phyloP scores from a whole-genome alignment of 2,329 filamentous ascomycete genomes.

The Dothistroma septosporum region DNA sequence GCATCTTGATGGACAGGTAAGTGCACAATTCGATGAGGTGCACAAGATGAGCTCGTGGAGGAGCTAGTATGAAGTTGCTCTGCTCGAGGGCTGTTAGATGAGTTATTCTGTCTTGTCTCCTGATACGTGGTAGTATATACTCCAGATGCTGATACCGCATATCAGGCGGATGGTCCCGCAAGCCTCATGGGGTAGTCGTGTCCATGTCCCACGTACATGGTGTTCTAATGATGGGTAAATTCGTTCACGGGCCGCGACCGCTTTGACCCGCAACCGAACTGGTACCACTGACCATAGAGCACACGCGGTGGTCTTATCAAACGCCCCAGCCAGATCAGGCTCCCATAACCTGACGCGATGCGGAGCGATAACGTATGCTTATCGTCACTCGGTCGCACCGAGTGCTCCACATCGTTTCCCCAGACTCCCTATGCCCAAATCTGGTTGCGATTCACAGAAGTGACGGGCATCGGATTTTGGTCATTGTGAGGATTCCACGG shows the following conservation, averaged over 20 bases:
- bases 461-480: background rate
- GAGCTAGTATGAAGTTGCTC: background rate
- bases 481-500: background rate
- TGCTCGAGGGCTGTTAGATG: background rate
- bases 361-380: background rate
- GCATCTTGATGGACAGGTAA: background rate
- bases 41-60: background rate
- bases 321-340: background rate
- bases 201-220: background rate
- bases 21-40: background rate
- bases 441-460: conserved; percentile 6
- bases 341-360: background rate
- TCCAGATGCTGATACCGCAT: background rate
- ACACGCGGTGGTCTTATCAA: conserved; percentile 1
- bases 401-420: background rate
- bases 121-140: background rate
- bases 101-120: background rate
- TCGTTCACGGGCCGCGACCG: background rate
- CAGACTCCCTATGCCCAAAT: conserved; percentile 4
- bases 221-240: background rate
- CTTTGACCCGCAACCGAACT: background rate
- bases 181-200: conserved; percentile 4
- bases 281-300: background rate
- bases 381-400: background rate
- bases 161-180: conserved; percentile 3